Evolutionary conservation across 176 grass and related monocot species (phyloP).

Genomic region (Zoysia pacifica): DNA sequence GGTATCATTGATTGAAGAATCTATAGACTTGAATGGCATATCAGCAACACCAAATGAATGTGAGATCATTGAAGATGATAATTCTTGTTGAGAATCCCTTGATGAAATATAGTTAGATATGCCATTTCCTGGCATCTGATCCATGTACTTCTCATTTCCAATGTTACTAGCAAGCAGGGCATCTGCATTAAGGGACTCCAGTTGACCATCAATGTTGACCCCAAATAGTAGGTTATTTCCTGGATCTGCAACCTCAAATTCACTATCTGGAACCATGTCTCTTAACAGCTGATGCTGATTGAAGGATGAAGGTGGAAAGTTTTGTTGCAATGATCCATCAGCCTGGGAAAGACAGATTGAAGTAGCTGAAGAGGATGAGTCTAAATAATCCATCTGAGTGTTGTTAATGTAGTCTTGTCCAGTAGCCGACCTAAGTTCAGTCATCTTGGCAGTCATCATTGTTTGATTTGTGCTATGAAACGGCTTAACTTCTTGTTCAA

Average conservation of each 20-base stretch:
- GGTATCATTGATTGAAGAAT: slow-evolving; percentile 65
- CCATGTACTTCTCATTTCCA: slow-evolving; percentile 60
- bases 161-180: slow-evolving; percentile 53
- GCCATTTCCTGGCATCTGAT: slow-evolving; percentile 54
- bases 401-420: slow-evolving; percentile 56
- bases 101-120: slow-evolving; percentile 59
- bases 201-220: slow-evolving; percentile 64
- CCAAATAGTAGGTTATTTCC: slow-evolving; percentile 74
- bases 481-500: slow-evolving; percentile 43
- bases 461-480: slow-evolving; percentile 43
- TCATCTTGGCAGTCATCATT: slow-evolving; percentile 51
- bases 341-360: slow-evolving; percentile 76
- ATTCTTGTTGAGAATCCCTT: slow-evolving; percentile 76
- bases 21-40: slow-evolving; percentile 80
- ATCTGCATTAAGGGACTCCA: slow-evolving; percentile 59
- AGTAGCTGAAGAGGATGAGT: slow-evolving; percentile 78
- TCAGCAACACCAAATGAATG: slow-evolving; percentile 75
- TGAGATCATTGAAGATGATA: slow-evolving; percentile 80
- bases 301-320: slow-evolving; percentile 62
- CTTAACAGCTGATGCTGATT: slow-evolving; percentile 55
- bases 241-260: slow-evolving; percentile 63
- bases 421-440: slow-evolving; percentile 47
- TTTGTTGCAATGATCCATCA: slow-evolving; percentile 68
- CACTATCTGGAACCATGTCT: slow-evolving; percentile 51
- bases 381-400: slow-evolving; percentile 63